phyloP scores from a whole-genome alignment of 2,329 filamentous ascomycete species.

The Emericellopsis cladophorae region DNA sequence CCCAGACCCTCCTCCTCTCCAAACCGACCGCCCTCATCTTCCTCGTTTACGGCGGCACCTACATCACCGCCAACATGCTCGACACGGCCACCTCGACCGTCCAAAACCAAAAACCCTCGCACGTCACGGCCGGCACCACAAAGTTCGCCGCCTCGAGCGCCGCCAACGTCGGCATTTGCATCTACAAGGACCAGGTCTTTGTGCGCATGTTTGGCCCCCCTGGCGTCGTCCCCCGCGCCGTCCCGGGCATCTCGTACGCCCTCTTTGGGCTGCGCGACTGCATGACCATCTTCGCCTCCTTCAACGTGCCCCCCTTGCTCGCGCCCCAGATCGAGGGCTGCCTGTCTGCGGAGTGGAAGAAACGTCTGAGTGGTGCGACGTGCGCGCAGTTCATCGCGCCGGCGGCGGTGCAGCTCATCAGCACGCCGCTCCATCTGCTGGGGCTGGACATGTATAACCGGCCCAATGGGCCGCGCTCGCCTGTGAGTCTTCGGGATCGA shows the following conservation, averaged over 20 bases:
- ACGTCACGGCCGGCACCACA: slow-evolving; percentile 58
- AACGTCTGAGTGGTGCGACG: slow-evolving; percentile 36
- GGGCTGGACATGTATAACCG: slow-evolving; percentile 82
- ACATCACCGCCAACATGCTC: slow-evolving; percentile 75
- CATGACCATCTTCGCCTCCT: slow-evolving; percentile 81
- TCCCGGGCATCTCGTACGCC: slow-evolving; percentile 58
- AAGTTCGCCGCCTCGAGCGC: slow-evolving; percentile 73
- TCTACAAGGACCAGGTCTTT: slow-evolving; percentile 84
- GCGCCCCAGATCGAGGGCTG: slow-evolving; percentile 52
- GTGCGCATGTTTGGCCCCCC: slow-evolving; percentile 67
- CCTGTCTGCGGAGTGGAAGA: slow-evolving; percentile 34
- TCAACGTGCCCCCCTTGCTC: slow-evolving; percentile 75
- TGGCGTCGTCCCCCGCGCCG: slow-evolving; percentile 33
- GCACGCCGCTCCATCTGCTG: slow-evolving; percentile 74
- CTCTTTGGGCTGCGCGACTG: slow-evolving; percentile 77
- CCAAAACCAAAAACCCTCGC: slow-evolving; percentile 38
- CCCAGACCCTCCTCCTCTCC: slow-evolving; percentile 48
- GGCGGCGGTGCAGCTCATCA: slow-evolving; percentile 64
- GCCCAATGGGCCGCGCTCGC: slow-evolving; percentile 16
- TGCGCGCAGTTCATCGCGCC: slow-evolving; percentile 72
- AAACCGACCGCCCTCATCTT: slow-evolving; percentile 59
- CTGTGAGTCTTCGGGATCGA: slow-evolving; percentile 41
- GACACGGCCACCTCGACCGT: slow-evolving; percentile 66
- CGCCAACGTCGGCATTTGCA: slow-evolving; percentile 75
- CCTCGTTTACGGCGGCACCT: slow-evolving; percentile 76